Percentiles rank a stretch among this genome's conserved stretches.
Conservation (phyloP, 164 flowering plant species). For the Warburgia ugandensis region DNA sequence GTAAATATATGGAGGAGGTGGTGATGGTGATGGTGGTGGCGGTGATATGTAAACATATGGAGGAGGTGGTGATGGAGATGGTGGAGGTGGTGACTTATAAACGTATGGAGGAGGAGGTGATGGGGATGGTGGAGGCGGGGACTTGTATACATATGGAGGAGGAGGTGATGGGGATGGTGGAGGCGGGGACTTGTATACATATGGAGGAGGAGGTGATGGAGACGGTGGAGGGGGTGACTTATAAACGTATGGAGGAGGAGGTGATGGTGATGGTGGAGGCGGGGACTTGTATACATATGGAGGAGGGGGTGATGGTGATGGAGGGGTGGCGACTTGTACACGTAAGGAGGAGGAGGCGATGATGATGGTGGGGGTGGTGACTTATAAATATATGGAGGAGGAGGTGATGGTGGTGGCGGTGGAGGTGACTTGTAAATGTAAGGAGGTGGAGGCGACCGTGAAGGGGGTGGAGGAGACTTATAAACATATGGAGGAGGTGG, state of each 20-base stretch:
- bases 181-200: neutral
- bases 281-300: neutral
- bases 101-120: neutral
- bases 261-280: neutral
- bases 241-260: neutral
- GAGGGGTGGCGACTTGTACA: neutral
- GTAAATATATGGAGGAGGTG: neutral
- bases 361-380: neutral
- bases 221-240: conserved; percentile 1
- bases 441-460: neutral
- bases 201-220: neutral
- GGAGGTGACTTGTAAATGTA: neutral
- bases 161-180: conserved; percentile 1
- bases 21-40: neutral
- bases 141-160: neutral
- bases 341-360: neutral
- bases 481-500: neutral
- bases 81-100: neutral
- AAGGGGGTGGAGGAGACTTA: neutral
- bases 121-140: neutral
- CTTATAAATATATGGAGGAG: neutral
- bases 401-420: neutral
- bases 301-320: neutral
- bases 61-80: neutral
- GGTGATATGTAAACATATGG: neutral